Conservation (phyloP, 2,329 filamentous ascomycete species). For the Sporothrix globosa region DNA sequence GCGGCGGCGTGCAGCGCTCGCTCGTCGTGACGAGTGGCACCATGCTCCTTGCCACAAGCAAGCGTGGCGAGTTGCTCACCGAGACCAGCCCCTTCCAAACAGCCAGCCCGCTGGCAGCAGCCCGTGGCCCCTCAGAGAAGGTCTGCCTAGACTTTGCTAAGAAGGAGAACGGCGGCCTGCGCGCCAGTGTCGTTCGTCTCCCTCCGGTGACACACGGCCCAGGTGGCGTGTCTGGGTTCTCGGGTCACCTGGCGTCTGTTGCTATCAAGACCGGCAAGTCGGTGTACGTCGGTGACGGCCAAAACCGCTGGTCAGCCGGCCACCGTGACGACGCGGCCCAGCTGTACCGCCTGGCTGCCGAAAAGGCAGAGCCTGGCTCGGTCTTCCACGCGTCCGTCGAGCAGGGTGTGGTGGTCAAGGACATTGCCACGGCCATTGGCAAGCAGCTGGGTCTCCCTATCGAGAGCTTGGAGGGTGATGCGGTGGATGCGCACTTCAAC, state of each 20-base stretch:
- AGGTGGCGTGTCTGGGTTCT: constrained; percentile 42
- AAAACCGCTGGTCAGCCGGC: constrained; percentile 45
- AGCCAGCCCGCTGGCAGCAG: constrained; percentile 29
- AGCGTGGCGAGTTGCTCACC: constrained; percentile 42
- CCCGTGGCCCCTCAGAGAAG: constrained; percentile 39
- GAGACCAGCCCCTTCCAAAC: constrained; percentile 30
- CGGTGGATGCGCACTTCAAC: constrained; percentile 42
- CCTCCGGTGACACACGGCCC: constrained; percentile 47
- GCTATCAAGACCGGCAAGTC: constrained; percentile 42
- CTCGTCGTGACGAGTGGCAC: constrained; percentile 47
- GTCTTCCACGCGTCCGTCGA: constrained; percentile 46
- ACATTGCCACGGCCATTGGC: constrained; percentile 45
- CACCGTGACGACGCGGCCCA: constrained; percentile 47
- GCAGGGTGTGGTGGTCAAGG: constrained; percentile 44
- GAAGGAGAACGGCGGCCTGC: constrained; percentile 40
- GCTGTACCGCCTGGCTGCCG: constrained; percentile 45
- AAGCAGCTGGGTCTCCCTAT: constrained; percentile 43
- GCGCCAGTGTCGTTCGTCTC: constrained; percentile 45
- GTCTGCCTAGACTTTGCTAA: constrained; percentile 38
- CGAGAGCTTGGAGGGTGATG: constrained; percentile 38
- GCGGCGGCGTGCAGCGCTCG: neutral
- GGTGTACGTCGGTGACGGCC: constrained; percentile 45
- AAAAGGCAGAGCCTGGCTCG: constrained; percentile 44
- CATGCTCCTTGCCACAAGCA: constrained; percentile 37
- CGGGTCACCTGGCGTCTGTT: constrained; percentile 38